A percentile compares a stretch with the other conserved stretches of the same genome.
These are phyloP conservation scores for Dentipellis fragilis DNA, from an alignment of 768 basidiomycete species.

Conservation along the genomic window DNA sequence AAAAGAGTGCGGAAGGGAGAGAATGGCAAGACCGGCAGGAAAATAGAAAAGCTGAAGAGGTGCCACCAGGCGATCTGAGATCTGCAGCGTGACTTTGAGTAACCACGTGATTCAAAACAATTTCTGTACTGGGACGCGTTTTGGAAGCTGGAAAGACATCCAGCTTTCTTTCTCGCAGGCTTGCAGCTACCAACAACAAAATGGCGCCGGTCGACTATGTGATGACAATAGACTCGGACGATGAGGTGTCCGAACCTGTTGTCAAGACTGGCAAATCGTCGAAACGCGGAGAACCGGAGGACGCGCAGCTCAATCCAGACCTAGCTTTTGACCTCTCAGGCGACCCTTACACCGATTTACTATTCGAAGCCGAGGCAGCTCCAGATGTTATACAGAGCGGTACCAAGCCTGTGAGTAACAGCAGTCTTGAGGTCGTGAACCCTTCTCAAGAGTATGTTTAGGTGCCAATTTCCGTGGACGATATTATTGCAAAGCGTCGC, in stretches of 20 bases:
- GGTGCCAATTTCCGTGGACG: constrained; percentile 82
- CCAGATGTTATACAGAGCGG: constrained; percentile 54
- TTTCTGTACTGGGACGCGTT: too few species aligned
- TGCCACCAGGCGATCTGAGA: too few species aligned
- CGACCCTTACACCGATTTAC: constrained; percentile 54
- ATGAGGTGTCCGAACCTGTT: constrained; percentile 32
- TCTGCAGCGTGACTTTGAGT: too few species aligned
- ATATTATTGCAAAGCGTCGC: constrained; percentile 75
- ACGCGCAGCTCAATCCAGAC: constrained; percentile 63
- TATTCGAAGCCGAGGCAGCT: constrained; percentile 29
- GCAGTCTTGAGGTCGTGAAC: background rate
- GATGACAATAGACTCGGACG: constrained; percentile 78
- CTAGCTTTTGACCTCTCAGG: constrained; percentile 75
- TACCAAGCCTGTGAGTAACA: constrained; percentile 44
- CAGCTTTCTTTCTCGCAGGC: too few species aligned
- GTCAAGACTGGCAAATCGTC: constrained; percentile 1
- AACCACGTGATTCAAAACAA: too few species aligned
- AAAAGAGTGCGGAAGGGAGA: too few species aligned
- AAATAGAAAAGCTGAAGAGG: too few species aligned
- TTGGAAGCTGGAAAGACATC: too few species aligned
- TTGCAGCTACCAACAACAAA: constrained; percentile 3
- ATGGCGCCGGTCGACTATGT: constrained; percentile 55
- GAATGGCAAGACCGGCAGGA: too few species aligned
- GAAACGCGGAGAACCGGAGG: constrained; percentile 32
- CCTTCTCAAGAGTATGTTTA: constrained; percentile 17